A percentile compares a stretch with the other conserved stretches of the same genome.
phyloP scores from a whole-genome alignment of 805 yeast species.

The Gaillardinia entomophila region DNA sequence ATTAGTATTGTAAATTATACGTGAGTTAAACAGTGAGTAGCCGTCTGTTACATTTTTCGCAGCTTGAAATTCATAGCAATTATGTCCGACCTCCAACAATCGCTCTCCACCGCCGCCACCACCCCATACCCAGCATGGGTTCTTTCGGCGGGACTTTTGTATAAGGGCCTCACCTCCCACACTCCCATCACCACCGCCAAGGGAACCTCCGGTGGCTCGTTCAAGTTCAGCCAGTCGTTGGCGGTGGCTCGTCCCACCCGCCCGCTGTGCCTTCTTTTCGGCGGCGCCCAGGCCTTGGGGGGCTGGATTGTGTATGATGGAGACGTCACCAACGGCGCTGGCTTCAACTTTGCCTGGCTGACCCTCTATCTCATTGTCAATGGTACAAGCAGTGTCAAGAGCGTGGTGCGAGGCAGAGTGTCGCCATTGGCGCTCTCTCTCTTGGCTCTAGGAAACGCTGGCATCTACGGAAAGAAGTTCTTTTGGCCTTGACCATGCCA shows the following conservation, averaged over 20 bases:
- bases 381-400: slow-evolving; percentile 51
- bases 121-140: slow-evolving; percentile 47
- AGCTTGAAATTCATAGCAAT: slow-evolving; percentile 1
- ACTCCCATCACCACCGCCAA: slow-evolving; percentile 8
- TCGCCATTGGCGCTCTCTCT: slow-evolving; percentile 57
- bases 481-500: slow-evolving; percentile 38
- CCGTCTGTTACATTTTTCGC: too few relatives aligned
- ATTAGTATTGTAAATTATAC: too few relatives aligned
- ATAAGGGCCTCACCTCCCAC: slow-evolving; percentile 8
- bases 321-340: slow-evolving; percentile 73
- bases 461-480: slow-evolving; percentile 65
- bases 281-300: slow-evolving; percentile 58
- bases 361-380: slow-evolving; percentile 67
- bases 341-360: slow-evolving; percentile 79
- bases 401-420: slow-evolving; percentile 49
- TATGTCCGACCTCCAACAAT: slow-evolving; percentile 1
- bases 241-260: slow-evolving; percentile 27
- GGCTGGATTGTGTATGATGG: slow-evolving; percentile 73
- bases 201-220: slow-evolving; percentile 15
- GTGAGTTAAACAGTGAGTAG: too few relatives aligned
- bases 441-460: slow-evolving; percentile 57
- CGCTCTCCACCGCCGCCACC: slow-evolving; percentile 16
- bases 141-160: slow-evolving; percentile 29
- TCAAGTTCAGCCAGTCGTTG: slow-evolving; percentile 11
- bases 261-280: slow-evolving; percentile 48